Evolutionary conservation across 768 basidiomycete genomes (phyloP).

Genomic region (Exidia glandulosa): DNA sequence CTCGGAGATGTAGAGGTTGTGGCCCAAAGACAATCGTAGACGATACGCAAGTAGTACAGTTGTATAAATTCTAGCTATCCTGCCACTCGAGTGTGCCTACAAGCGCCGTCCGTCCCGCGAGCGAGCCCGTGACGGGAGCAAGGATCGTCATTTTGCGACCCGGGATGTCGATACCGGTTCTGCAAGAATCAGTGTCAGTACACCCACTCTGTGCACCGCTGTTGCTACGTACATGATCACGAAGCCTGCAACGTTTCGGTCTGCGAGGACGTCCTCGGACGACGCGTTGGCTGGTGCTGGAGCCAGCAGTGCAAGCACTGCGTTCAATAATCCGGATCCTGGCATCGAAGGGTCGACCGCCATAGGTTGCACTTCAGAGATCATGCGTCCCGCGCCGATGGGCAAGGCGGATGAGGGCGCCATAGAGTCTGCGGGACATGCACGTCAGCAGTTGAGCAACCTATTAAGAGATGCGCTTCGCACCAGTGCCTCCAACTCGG

Average conservation of each 20-base stretch:
- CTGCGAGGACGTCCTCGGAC: constrained; percentile 77
- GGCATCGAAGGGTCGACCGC: constrained; percentile 59
- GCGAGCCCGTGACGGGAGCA: constrained; percentile 69
- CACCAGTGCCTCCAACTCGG: constrained; percentile 77
- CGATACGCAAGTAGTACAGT: not conserved
- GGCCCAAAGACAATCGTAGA: not conserved
- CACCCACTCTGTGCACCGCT: not conserved
- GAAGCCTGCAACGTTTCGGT: constrained; percentile 69
- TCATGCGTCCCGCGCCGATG: constrained; percentile 76
- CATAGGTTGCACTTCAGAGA: constrained; percentile 86
- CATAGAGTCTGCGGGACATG: constrained; percentile 77
- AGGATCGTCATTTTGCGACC: constrained; percentile 78
- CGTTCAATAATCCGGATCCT: constrained; percentile 71
- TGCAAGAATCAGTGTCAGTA: constrained; percentile 19
- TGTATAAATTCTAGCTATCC: constrained; percentile 26
- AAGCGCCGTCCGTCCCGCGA: constrained; percentile 65
- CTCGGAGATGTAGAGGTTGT: too few relatives aligned
- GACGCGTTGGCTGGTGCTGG: constrained; percentile 54
- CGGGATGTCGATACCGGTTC: constrained; percentile 64
- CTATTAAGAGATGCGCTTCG: constrained; percentile 8
- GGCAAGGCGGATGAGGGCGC: constrained; percentile 94
- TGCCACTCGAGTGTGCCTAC: constrained; percentile 85
- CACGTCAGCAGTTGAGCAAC: not conserved
- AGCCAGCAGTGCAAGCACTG: constrained; percentile 72
- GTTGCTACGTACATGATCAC: constrained; percentile 57